Base-by-base conservation (phyloP, 2,329 filamentous ascomycete genomes). In the Curvularia lunata region DNA sequence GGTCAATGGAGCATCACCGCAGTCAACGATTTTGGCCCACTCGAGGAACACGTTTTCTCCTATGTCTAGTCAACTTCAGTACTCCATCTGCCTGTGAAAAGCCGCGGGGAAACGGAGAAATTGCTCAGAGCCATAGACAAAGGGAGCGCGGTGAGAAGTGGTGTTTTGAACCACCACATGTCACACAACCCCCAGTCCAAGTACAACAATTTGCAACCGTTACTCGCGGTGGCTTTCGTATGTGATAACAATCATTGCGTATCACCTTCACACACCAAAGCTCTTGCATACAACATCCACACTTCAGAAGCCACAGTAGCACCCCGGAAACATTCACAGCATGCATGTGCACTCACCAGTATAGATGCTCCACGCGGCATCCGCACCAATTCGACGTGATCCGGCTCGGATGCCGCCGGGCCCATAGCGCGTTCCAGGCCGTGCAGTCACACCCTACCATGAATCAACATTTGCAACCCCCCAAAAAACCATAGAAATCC, bases 11-110 rank as follows among this genome's bases (percentile, higher is more conserved):
- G 79, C 83, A 69, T 85, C 82, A 32, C 83, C 83, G 58, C 83
- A 85, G 59, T 86, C 84, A 3, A 85, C 78, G 4, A 85, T 77
- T 57, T 79, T 82, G 0, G 82, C 81, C 78, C 83, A 84, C 54
- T 79, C 75, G 21, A 73, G 59, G 52, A 82, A 80, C 4, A 75
- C 66, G 57, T 83, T 83, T 9, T 75, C 61, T n/a, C 73, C 73
- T 77, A 45, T 25, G 18, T 40, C 8, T 48, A 12, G 28, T 58
- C n/a, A 58, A 41, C 45, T 18, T 23, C 4, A 27, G 12, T 1
- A 6, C 8, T 2, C 5, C 23, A 6, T 25, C 32, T 6, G 2
- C 9, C 30, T 37, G 21, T 18, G 16, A 5, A 18, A 13, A 8
- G 9, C 12, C 16, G 9, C 2, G 3, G 8, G 18, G 37, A 23